Base-by-base conservation (phyloP, 345 rosid species). In the Rhizophora apiculata region DNA sequence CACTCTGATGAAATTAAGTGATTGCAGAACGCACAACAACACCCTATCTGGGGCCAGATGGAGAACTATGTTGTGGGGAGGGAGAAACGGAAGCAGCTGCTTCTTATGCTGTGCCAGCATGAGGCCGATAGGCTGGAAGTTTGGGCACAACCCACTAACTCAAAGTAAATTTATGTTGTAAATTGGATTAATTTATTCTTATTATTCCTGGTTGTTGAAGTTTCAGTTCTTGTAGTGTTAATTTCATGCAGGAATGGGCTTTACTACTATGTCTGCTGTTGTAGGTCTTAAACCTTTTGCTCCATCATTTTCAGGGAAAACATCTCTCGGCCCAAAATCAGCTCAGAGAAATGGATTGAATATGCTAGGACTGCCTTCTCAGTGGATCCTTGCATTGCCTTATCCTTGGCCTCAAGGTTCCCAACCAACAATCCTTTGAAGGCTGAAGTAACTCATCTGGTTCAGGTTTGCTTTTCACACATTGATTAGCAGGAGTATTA, bases 71-170 rank as follows among this genome's bases (percentile, higher is more conserved):
- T 77, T 56, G 58, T 77, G 53, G 98, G 89, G 78, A 90, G 87
- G 81, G 99, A 89, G 79, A 95, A 85, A 74, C 75, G 97, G 68
- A 96, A 82, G 82, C 99, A 92, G 75, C 85, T 96, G 68, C 98
- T 96, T 85, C 68, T 92, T 76, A 87, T 96, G 97, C 82, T 96
- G 37, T 90, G 98, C 79, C 98, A 96, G 80, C 89, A 89, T 80
- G 99, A 96, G 86, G 92, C 96, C 81, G 98, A 96, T 75, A 86
- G 99, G 85, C 99, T 96, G 82, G 97, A 90, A 49, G 99, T 96
- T 69, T 96, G 99, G 99, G 94, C 99, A 58, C 90, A 90, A 66
- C 99, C 99, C 70, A 84, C 85, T 59, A 87, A 83, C 72, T 82
- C 93, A 31, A 95, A 92, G 99, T 96, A 90, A 81, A 60, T 26